phyloP scores from a whole-genome alignment of 331 rosid species.

The Rosa hybrid region DNA sequence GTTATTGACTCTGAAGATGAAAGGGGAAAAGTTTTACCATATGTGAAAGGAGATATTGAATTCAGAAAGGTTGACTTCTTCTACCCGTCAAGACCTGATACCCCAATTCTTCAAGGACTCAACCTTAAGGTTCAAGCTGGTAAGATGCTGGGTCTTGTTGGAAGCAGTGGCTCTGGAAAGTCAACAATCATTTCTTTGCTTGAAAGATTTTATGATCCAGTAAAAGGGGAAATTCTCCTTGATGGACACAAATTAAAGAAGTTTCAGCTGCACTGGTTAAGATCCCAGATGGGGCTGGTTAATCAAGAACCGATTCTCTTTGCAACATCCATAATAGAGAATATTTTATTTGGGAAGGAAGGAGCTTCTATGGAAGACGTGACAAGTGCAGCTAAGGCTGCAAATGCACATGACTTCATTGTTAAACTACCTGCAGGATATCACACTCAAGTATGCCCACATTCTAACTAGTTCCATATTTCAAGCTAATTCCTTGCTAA shows the following conservation, averaged over 20 bases:
- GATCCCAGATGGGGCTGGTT: slow-evolving; percentile 81
- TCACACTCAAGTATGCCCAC: slow-evolving; percentile 64
- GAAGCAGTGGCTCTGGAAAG: slow-evolving; percentile 91
- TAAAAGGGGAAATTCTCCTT: slow-evolving; percentile 58
- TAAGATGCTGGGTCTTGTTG: slow-evolving; percentile 71
- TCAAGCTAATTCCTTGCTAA: not conserved
- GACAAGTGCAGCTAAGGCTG: slow-evolving; percentile 58
- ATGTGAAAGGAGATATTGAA: slow-evolving; percentile 56
- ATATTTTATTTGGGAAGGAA: slow-evolving; percentile 76
- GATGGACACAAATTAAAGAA: slow-evolving; percentile 58
- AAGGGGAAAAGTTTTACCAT: slow-evolving; percentile 44
- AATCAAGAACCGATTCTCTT: slow-evolving; percentile 85
- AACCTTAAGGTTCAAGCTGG: slow-evolving; percentile 57
- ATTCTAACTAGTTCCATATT: slow-evolving; percentile 8
- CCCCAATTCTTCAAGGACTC: slow-evolving; percentile 61
- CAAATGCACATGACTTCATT: slow-evolving; percentile 85
- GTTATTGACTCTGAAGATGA: slow-evolving; percentile 37
- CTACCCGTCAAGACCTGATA: slow-evolving; percentile 77
- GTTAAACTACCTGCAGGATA: slow-evolving; percentile 59
- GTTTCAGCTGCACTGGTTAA: slow-evolving; percentile 65
- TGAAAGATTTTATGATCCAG: slow-evolving; percentile 82
- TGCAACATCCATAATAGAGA: slow-evolving; percentile 79
- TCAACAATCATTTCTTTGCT: slow-evolving; percentile 72
- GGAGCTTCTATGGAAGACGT: slow-evolving; percentile 61
- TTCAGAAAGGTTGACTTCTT: slow-evolving; percentile 61